Evolutionary conservation across 768 basidiomycete genomes (phyloP).

Genomic region (Collybia sordida): DNA sequence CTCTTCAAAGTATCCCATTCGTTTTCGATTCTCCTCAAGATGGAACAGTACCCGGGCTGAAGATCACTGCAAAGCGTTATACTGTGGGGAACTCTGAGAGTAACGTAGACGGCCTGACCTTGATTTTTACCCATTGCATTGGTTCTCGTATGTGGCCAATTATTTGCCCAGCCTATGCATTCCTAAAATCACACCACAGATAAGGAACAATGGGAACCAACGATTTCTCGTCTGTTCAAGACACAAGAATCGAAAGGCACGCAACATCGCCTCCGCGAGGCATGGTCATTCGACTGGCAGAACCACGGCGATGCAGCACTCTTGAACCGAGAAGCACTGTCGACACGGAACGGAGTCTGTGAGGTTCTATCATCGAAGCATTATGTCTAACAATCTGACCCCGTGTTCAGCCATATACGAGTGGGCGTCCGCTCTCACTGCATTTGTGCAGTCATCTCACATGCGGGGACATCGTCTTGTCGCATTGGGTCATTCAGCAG

Average conservation of each 20-base stretch:
- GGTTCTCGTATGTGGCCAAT: constrained; percentile 36
- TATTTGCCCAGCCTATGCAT: constrained; percentile 4
- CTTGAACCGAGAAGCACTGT: constrained; percentile 35
- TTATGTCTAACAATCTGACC: not conserved
- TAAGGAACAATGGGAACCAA: constrained; percentile 58
- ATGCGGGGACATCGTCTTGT: constrained; percentile 14
- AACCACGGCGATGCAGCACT: constrained; percentile 50
- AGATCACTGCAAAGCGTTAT: constrained; percentile 49
- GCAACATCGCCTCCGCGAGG: constrained; percentile 35
- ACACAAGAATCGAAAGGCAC: constrained; percentile 12
- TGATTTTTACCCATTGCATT: constrained; percentile 48
- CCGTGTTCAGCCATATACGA: constrained; percentile 9
- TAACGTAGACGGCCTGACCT: constrained; percentile 36
- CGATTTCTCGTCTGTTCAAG: constrained; percentile 36
- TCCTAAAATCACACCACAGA: constrained; percentile 26
- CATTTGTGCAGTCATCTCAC: constrained; percentile 11
- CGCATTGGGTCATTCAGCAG: constrained; percentile 17
- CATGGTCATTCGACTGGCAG: constrained; percentile 52
- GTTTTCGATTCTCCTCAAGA: not conserved
- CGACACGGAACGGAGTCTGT: constrained; percentile 1
- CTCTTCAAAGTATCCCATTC: not conserved
- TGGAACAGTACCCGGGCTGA: constrained; percentile 18
- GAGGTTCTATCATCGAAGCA: not conserved
- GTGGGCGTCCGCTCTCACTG: constrained; percentile 13
- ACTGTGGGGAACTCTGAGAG: constrained; percentile 19